Base-by-base conservation (phyloP, 495 filamentous ascomycete genomes). In the Saxophila tyrrhenica region DNA sequence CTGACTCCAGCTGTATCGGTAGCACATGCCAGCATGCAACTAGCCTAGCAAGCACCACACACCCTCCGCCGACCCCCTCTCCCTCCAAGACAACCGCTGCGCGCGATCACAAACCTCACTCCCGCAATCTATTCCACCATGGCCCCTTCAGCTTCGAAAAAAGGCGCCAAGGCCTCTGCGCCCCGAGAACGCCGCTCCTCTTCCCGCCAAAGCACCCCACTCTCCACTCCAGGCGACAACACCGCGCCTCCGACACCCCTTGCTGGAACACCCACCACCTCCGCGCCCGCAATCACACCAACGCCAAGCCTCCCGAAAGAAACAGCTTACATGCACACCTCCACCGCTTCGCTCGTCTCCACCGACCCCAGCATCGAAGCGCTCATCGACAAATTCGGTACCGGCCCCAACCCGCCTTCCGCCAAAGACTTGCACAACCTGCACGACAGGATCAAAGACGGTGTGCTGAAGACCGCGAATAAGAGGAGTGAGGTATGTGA, bases 401-500 rank as follows among this genome's bases (percentile, higher is more conserved):
- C 42, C 7, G 42, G 20, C 35, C 11, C n/a, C 22, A 54, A 61
- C 15, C 58, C 55, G 9, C 58, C 58, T 13, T 42, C 49, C 19
- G 54, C 58, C n/a, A 38, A 43, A 17, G 58, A 57, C 17, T 54
- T 61, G n/a, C 47, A 48, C 25, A 35, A 13, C 22, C 41, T 61
- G n/a, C 50, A 57, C 29, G 42, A 54, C 23, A 45, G 16, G 2
- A 57, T 61, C 19, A 15, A 25, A 16, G 48, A 53, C 10, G 43
- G 23, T 7, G 25, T 61, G 13, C n/a, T 39, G 21, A 50, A 46
- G 35, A 19, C 51, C 42, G 52, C 56, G 42, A 46, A 19, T 11
- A 53, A 48, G 39, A 48, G 58, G 3, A 49, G 55, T 25, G 58
- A 68, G 25, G 50, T 55, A 0, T 70, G 65, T 32, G 67, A 72